Evolutionary conservation across 768 basidiomycete species (phyloP).

Genomic region (Lactarius psammicola): DNA sequence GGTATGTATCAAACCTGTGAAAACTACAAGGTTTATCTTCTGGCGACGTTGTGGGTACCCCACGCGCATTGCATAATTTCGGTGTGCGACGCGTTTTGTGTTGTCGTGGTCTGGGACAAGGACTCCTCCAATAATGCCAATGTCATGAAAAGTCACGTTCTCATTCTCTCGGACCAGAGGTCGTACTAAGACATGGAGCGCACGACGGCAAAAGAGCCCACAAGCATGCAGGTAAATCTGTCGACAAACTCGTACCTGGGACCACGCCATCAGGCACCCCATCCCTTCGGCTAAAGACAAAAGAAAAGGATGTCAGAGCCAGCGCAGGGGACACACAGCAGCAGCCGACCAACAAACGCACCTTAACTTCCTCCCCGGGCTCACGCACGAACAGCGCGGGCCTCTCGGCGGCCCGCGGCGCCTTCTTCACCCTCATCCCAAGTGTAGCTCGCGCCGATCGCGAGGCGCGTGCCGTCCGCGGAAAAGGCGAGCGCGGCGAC

Average conservation of each 20-base stretch:
- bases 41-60: no score
- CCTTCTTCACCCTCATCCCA: constrained; percentile 87
- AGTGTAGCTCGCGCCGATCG: constrained; percentile 83
- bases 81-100: no score
- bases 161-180: neutral
- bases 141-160: neutral
- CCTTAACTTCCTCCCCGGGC: constrained; percentile 78
- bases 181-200: neutral
- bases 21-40: no score
- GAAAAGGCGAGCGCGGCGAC: constrained; percentile 84
- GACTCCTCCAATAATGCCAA: neutral
- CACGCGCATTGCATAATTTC: no score
- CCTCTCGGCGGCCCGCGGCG: constrained; percentile 57
- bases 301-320: neutral
- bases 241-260: neutral
- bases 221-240: neutral
- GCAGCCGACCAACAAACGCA: constrained; percentile 34
- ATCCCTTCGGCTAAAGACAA: constrained; percentile 14
- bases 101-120: no score
- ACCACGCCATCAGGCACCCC: constrained; percentile 1
- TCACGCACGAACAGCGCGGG: constrained; percentile 61
- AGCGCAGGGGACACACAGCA: neutral
- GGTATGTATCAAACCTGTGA: no score
- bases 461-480: constrained; percentile 76
- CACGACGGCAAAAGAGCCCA: neutral